These are phyloP conservation scores for Barnettozyma populi DNA, from an alignment of 805 yeast species.

Conservation along the genomic window DNA sequence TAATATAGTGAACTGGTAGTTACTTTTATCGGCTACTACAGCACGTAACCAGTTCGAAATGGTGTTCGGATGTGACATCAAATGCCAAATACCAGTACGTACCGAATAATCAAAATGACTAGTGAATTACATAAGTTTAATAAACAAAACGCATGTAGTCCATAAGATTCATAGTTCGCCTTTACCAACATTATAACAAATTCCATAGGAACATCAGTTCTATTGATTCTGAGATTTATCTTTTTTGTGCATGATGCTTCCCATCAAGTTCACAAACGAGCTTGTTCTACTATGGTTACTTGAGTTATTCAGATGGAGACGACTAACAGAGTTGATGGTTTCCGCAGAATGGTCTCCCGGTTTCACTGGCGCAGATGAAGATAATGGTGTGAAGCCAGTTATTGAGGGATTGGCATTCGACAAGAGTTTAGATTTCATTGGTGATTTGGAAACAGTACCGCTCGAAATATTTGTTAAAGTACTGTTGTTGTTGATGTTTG, in stretches of 20 bases:
- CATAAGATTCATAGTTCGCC: neutral
- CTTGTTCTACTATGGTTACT: constrained; percentile 16
- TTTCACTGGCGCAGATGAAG: constrained; percentile 8
- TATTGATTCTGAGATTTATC: constrained; percentile 5
- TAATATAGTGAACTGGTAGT: no score
- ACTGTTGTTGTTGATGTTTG: neutral
- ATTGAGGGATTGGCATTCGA: neutral
- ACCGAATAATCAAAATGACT: no score
- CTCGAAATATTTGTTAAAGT: neutral
- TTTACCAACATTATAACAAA: neutral
- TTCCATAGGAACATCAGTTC: neutral
- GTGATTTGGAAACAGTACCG: constrained; percentile 8
- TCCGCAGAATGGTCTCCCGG: neutral
- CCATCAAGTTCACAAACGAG: constrained; percentile 26
- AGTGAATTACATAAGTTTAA: no score
- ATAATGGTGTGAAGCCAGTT: constrained; percentile 9
- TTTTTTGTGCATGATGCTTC: constrained; percentile 21
- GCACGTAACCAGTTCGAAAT: no score
- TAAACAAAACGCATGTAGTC: no score
- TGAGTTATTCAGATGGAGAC: neutral
- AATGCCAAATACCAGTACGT: no score
- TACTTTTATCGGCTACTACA: neutral
- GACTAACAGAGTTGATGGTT: neutral
- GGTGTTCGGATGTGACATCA: no score
- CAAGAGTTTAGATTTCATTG: constrained; percentile 7